phyloP scores from a whole-genome alignment of 2,329 filamentous ascomycete species.

The Aspergillus novoparasiticus region DNA sequence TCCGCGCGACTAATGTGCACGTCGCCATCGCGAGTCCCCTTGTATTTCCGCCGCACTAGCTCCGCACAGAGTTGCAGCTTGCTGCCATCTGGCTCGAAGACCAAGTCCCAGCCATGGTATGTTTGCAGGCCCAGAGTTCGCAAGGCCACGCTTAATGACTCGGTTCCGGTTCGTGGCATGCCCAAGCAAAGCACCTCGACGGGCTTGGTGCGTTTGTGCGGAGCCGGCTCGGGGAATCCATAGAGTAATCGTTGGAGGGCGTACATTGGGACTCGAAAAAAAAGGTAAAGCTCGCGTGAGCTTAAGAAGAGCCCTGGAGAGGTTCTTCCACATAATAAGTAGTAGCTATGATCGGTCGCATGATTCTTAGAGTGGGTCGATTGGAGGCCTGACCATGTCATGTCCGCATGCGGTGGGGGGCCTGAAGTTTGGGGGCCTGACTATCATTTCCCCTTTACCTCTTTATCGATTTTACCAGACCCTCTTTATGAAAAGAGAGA shows the following conservation, averaged over 20 bases:
- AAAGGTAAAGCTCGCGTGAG: neutral
- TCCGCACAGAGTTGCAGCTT: conserved; percentile 14
- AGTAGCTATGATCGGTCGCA: neutral
- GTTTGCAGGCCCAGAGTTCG: conserved; percentile 23
- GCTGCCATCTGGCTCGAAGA: conserved; percentile 11
- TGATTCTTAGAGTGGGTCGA: neutral
- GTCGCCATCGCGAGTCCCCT: conserved; percentile 16
- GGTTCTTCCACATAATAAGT: neutral
- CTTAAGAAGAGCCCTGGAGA: neutral
- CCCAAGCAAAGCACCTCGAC: conserved; percentile 28
- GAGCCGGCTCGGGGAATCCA: conserved; percentile 4
- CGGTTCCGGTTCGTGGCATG: conserved; percentile 27
- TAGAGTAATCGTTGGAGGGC: conserved; percentile 1
- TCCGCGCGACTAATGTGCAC: conserved; percentile 15
- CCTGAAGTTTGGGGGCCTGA: neutral
- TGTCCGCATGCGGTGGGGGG: too few species aligned
- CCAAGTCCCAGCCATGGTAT: conserved; percentile 26
- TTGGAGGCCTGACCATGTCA: neutral
- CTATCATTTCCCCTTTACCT: too few species aligned
- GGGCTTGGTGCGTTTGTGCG: conserved; percentile 16
- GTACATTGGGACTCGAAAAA: neutral
- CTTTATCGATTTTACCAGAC: too few species aligned
- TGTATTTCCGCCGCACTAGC: conserved; percentile 16
- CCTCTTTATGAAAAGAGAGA: too few species aligned
- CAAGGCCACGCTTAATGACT: conserved; percentile 27